phyloP scores from a whole-genome alignment of 1,284 basidiomycete species.

The Naganishia liquefaciens region DNA sequence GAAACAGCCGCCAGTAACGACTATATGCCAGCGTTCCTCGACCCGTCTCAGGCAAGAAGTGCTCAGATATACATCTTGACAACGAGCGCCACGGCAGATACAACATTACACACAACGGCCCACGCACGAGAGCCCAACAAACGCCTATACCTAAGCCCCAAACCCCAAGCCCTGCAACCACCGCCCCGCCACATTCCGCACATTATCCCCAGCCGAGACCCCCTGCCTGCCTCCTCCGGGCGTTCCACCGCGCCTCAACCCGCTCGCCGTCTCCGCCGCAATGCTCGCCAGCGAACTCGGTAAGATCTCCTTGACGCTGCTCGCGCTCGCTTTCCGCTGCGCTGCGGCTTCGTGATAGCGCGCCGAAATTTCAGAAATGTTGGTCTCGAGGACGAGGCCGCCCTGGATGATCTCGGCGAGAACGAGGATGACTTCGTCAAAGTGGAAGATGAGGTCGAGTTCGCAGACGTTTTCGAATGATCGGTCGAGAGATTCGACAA shows the following conservation, averaged over 20 bases:
- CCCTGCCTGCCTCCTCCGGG: constrained; percentile 22
- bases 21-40: too few species aligned
- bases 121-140: too few species aligned
- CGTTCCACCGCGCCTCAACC: constrained; percentile 9
- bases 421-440: constrained; percentile 95
- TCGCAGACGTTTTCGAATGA: constrained; percentile 99
- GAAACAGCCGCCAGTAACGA: too few species aligned
- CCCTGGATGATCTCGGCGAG: constrained; percentile 95
- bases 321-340: constrained; percentile 25
- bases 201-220: constrained; percentile 29
- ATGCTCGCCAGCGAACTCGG: constrained; percentile 20
- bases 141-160: constrained; percentile 12
- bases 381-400: constrained; percentile 96
- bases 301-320: constrained; percentile 27
- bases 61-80: too few species aligned
- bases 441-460: constrained; percentile 96
- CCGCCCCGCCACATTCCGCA: constrained; percentile 26
- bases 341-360: constrained; percentile 59
- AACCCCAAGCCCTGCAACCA: constrained; percentile 31
- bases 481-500: constrained; percentile 93
- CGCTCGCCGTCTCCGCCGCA: constrained; percentile 22
- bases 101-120: too few species aligned
- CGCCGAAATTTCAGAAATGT: constrained; percentile 82
- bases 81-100: too few species aligned
- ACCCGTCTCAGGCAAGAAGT: too few species aligned